Percentiles rank a stretch among this genome's conserved stretches.
These are phyloP conservation scores for Rutidosis leptorrhynchoides DNA, from an alignment of 129 eudicot genomes.

Conservation along the genomic window DNA sequence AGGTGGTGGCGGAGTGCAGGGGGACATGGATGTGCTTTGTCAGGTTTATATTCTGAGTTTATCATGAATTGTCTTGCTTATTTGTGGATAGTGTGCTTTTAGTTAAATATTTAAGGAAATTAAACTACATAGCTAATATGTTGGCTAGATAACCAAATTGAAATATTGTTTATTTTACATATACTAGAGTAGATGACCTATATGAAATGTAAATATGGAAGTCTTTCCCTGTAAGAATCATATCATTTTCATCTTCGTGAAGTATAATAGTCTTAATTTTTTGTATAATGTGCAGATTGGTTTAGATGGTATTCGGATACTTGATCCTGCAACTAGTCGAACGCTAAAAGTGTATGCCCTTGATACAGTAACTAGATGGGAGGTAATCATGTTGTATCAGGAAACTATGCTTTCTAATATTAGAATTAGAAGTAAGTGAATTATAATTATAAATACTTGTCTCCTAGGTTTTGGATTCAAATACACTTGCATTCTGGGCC, in stretches of 20 bases:
- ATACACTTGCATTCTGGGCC: conserved; percentile 84
- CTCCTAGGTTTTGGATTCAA: conserved; percentile 64
- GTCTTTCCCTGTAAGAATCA: background rate
- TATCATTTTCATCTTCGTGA: background rate
- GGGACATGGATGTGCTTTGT: conserved; percentile 77
- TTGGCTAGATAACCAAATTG: background rate
- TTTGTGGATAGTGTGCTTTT: background rate
- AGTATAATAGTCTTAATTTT: background rate
- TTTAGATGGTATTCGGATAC: conserved; percentile 77
- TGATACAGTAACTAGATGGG: conserved; percentile 72
- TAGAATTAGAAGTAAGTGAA: conserved; percentile 1
- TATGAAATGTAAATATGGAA: conserved; percentile 1
- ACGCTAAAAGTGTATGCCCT: conserved; percentile 66
- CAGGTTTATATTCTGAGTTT: conserved; percentile 51
- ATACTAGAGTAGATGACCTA: background rate
- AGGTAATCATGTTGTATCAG: conserved; percentile 42
- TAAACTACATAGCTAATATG: background rate
- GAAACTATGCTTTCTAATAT: background rate
- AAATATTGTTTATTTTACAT: background rate
- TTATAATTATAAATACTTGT: background rate
- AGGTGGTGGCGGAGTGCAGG: conserved; percentile 54
- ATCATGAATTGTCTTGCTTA: background rate
- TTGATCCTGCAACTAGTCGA: conserved; percentile 69
- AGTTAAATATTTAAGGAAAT: background rate
- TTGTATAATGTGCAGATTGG: conserved; percentile 84